Conservation (phyloP, 306 rosid genomes). For the Carpinus viminea region DNA sequence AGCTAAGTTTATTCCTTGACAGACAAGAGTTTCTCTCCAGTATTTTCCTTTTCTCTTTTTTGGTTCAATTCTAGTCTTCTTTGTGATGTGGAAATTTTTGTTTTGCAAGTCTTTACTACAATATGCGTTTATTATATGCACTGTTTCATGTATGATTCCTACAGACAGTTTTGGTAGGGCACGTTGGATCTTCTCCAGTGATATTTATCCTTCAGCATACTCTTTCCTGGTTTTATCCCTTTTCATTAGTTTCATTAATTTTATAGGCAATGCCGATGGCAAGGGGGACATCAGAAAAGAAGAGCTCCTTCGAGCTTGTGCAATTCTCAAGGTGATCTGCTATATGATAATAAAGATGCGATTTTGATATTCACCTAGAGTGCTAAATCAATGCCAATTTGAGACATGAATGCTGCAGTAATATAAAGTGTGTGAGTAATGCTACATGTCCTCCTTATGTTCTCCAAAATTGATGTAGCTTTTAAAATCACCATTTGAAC, state of each 20-base stretch:
- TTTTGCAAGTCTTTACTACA: neutral
- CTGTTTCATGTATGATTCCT: neutral
- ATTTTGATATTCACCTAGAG: constrained; percentile 17
- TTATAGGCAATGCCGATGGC: constrained; percentile 77
- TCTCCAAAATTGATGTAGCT: too few relatives aligned
- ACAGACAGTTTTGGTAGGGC: neutral
- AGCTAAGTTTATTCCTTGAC: neutral
- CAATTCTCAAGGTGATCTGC: constrained; percentile 72
- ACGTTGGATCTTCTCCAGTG: neutral
- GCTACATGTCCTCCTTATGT: too few relatives aligned
- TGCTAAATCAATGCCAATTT: neutral
- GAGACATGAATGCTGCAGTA: neutral
- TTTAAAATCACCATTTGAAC: too few relatives aligned
- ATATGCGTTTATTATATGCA: neutral
- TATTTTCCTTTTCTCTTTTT: neutral
- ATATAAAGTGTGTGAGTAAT: too few relatives aligned
- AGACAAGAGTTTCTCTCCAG: neutral
- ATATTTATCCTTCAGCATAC: neutral
- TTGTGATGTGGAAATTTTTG: neutral
- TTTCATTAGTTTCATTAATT: constrained; percentile 17
- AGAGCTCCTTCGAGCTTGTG: constrained; percentile 81
- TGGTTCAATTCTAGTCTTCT: neutral
- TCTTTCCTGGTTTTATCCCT: neutral
- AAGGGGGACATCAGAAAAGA: constrained; percentile 69
- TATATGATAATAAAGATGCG: constrained; percentile 10